Percentiles rank a stretch among this genome's conserved stretches.
Conservation (phyloP, 2,329 filamentous ascomycete genomes). For the Pyrenochaeta sp. region DNA sequence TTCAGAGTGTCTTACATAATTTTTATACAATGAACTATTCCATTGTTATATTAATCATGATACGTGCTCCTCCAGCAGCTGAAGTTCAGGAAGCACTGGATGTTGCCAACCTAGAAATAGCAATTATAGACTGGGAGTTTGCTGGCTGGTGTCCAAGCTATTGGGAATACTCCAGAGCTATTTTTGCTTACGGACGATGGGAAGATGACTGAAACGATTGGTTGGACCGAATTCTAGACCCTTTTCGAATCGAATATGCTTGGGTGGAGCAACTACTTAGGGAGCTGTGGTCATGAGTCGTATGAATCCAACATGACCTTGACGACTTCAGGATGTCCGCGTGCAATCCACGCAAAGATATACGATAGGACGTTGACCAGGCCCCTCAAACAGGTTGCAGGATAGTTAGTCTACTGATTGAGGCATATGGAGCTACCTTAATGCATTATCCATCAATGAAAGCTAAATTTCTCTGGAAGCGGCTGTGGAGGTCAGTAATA, state of each 20-base stretch:
- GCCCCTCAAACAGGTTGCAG: too few relatives aligned
- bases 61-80: neutral
- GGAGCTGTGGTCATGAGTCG: constrained; percentile 20
- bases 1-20: too few relatives aligned
- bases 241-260: constrained; percentile 34
- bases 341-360: too few relatives aligned
- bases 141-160: constrained; percentile 52
- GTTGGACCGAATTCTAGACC: constrained; percentile 41
- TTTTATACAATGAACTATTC: too few relatives aligned
- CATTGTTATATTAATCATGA: neutral
- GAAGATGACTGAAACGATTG: constrained; percentile 47
- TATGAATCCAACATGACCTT: too few relatives aligned
- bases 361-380: too few relatives aligned
- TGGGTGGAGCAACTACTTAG: constrained; percentile 9
- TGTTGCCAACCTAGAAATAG: constrained; percentile 27
- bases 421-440: too few relatives aligned
- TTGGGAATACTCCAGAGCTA: constrained; percentile 53
- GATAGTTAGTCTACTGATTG: too few relatives aligned
- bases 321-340: too few relatives aligned
- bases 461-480: too few relatives aligned
- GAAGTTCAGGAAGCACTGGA: neutral
- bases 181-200: constrained; percentile 44
- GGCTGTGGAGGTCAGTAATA: too few relatives aligned
- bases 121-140: constrained; percentile 54
- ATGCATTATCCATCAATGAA: too few relatives aligned